Conservation (phyloP, 2,329 filamentous ascomycete genomes). For the Trichoderma cornu-damae region DNA sequence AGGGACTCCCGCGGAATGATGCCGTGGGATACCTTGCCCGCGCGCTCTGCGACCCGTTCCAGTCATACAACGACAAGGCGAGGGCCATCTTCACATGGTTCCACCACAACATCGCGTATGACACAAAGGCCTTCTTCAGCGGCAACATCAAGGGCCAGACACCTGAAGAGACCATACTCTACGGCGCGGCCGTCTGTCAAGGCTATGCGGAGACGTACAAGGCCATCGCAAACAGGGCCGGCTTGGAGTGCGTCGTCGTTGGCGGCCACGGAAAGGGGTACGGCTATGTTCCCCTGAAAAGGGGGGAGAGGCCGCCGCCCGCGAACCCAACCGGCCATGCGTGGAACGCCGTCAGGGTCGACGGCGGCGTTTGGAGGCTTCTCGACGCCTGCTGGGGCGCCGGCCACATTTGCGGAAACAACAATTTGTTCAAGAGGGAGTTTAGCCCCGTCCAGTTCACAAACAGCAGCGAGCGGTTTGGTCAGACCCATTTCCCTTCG, state of each 20-base stretch:
- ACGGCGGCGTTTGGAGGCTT: conserved; percentile 84
- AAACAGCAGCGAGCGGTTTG: conserved; percentile 71
- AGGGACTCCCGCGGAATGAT: conserved; percentile 60
- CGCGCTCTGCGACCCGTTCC: conserved; percentile 72
- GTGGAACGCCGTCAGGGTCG: conserved; percentile 89
- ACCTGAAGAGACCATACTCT: conserved; percentile 66
- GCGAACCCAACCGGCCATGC: conserved; percentile 65
- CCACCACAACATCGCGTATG: conserved; percentile 88
- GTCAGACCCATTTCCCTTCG: conserved; percentile 70
- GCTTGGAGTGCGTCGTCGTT: conserved; percentile 71
- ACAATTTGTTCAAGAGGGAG: conserved; percentile 56
- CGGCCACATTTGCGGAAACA: conserved; percentile 54
- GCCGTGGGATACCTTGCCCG: conserved; percentile 71
- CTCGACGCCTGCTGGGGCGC: conserved; percentile 93
- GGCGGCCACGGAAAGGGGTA: conserved; percentile 82
- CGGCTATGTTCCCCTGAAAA: conserved; percentile 58
- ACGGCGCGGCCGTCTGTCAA: conserved; percentile 81
- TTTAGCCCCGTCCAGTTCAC: conserved; percentile 63
- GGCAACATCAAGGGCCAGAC: conserved; percentile 61
- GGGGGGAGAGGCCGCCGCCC: conserved; percentile 61
- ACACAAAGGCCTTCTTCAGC: conserved; percentile 72
- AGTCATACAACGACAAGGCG: conserved; percentile 83
- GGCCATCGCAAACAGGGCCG: conserved; percentile 70
- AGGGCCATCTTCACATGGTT: conserved; percentile 92
- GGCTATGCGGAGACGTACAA: conserved; percentile 83